Conservation (phyloP, 768 basidiomycete species). For the Pisolithus marmoratus region DNA sequence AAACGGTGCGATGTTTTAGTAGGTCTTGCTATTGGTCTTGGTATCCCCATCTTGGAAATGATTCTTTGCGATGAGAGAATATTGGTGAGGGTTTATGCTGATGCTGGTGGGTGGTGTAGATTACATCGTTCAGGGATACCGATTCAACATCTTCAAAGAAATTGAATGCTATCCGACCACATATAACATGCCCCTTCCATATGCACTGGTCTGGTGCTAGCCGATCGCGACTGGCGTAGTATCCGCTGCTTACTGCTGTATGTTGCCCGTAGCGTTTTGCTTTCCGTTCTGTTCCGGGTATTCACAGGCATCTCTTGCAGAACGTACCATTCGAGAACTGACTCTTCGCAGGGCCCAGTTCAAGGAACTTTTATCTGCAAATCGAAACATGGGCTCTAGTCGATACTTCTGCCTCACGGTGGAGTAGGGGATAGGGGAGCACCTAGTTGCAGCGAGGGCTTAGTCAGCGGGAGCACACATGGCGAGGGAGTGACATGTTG, state of each 20-base stretch:
- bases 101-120: no score
- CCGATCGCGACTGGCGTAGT: constrained; percentile 38
- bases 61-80: no score
- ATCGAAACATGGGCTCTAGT: constrained; percentile 39
- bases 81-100: no score
- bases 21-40: no score
- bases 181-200: constrained; percentile 32
- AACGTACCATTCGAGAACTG: constrained; percentile 26
- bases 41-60: constrained; percentile 43
- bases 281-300: no score
- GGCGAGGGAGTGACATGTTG: no score
- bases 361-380: constrained; percentile 31
- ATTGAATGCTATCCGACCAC: constrained; percentile 41
- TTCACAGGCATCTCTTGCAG: no score
- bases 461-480: no score
- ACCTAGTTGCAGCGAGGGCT: no score
- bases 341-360: constrained; percentile 28
- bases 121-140: constrained; percentile 44
- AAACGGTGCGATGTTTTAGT: no score
- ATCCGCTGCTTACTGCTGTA: constrained; percentile 35
- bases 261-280: no score
- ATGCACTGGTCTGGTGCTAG: constrained; percentile 30
- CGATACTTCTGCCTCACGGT: constrained; percentile 53
- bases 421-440: no score
- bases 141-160: constrained; percentile 44